Conservation (phyloP, 345 rosid genomes). For the Syzygium jambos region DNA sequence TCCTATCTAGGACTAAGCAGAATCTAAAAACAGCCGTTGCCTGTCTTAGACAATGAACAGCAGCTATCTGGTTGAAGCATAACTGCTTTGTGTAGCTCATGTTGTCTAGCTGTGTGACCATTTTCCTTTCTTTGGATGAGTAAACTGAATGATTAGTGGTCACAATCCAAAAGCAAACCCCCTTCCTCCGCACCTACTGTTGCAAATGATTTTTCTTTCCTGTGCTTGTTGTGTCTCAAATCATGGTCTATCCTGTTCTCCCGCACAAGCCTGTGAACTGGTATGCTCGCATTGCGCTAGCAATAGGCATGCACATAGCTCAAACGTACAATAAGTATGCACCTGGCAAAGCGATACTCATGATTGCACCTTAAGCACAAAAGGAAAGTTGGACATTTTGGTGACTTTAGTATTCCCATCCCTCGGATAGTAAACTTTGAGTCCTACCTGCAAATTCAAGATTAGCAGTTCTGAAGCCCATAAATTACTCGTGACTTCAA, state of each 20-base stretch:
- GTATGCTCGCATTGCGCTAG: neutral
- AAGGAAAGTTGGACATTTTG: neutral
- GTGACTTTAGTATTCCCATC: neutral
- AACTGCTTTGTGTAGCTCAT: neutral
- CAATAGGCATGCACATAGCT: neutral
- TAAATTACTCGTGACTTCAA: neutral
- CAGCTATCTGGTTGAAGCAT: neutral
- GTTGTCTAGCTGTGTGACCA: neutral
- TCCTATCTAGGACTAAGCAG: neutral
- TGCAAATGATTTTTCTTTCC: neutral
- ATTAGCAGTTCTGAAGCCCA: neutral
- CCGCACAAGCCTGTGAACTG: neutral
- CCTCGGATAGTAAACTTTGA: neutral
- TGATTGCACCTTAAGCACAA: neutral
- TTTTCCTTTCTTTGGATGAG: neutral
- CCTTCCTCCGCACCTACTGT: neutral
- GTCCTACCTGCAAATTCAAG: neutral
- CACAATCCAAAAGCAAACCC: neutral
- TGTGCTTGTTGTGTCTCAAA: neutral
- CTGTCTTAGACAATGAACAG: neutral
- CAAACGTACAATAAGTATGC: neutral
- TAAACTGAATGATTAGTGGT: neutral
- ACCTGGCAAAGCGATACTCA: neutral
- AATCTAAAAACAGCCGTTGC: neutral
- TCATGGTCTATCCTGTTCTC: neutral